These are phyloP conservation scores for Alternaria gaisen DNA, from an alignment of 2,329 filamentous ascomycete species.

Conservation along the genomic window DNA sequence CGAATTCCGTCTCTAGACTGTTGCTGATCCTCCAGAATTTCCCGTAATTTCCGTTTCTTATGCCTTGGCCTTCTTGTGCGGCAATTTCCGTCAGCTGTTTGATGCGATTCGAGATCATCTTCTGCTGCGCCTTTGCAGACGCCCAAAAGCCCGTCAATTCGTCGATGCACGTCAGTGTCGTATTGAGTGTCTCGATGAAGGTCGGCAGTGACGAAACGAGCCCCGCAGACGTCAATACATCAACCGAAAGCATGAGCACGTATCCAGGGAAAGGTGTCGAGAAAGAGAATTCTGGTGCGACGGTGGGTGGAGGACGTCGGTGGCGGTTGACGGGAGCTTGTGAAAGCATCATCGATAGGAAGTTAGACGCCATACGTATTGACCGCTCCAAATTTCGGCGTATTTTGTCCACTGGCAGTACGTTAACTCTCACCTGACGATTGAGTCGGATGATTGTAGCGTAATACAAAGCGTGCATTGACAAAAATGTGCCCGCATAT, in stretches of 20 bases:
- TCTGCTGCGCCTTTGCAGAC: conserved; percentile 62
- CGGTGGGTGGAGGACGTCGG: conserved; percentile 37
- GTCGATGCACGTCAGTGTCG: conserved; percentile 64
- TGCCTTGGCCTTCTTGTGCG: conserved; percentile 47
- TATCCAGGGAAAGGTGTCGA: conserved; percentile 69
- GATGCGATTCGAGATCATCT: conserved; percentile 59
- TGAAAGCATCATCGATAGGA: conserved; percentile 47
- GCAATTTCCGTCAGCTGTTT: conserved; percentile 55
- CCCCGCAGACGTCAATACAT: conserved; percentile 71
- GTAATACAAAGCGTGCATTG: conserved; percentile 73
- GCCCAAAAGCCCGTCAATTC: conserved; percentile 68
- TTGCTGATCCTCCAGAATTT: conserved; percentile 49
- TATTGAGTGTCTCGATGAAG: conserved; percentile 64
- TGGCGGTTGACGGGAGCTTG: conserved; percentile 38
- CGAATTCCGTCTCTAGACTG: conserved; percentile 54
- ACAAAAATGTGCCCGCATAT: conserved; percentile 67
- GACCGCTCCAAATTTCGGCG: conserved; percentile 43
- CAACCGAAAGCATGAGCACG: conserved; percentile 69
- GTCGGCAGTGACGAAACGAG: conserved; percentile 52
- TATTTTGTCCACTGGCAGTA: conserved; percentile 40
- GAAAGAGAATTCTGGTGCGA: conserved; percentile 50
- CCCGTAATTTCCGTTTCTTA: conserved; percentile 39
- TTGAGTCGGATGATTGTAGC: conserved; percentile 71
- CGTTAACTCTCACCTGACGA: conserved; percentile 59
- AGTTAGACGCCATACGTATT: conserved; percentile 40